These are phyloP conservation scores for Paecilomyces sp. DNA, from an alignment of 2,329 filamentous ascomycete genomes.

Conservation along the genomic window DNA sequence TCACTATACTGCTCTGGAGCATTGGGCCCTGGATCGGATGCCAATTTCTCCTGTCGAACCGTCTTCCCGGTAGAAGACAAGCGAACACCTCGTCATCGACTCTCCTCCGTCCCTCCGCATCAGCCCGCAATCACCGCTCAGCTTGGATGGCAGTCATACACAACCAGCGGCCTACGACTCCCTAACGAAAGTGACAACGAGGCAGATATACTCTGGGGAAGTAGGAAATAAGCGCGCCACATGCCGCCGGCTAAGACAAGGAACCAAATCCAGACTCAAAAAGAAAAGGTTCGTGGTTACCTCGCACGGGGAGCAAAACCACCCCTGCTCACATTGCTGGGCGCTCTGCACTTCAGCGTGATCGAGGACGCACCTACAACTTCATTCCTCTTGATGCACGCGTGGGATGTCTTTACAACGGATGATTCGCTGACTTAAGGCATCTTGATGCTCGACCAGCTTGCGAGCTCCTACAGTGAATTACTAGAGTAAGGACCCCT, in stretches of 20 bases:
- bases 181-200: not conserved
- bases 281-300: slow-evolving; percentile 40
- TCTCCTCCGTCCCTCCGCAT: slow-evolving; percentile 4
- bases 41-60: slow-evolving; percentile 1
- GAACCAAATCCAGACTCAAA: slow-evolving; percentile 51
- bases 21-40: not conserved
- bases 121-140: not conserved
- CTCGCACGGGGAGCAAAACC: not conserved
- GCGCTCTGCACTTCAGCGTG: not conserved
- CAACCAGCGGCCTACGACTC: slow-evolving; percentile 3
- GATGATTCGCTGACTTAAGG: slow-evolving; percentile 11
- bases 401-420: not conserved
- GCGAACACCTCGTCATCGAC: slow-evolving; percentile 5
- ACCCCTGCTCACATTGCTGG: not conserved
- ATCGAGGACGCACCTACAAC: not conserved
- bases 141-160: slow-evolving; percentile 15
- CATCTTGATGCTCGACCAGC: slow-evolving; percentile 46
- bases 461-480: slow-evolving; percentile 94
- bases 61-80: not conserved
- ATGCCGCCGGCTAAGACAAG: slow-evolving; percentile 36
- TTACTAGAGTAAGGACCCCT: slow-evolving; percentile 68
- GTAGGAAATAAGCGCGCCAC: slow-evolving; percentile 20
- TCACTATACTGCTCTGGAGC: not conserved
- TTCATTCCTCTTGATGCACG: not conserved
- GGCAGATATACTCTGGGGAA: not conserved